A percentile compares a stretch with the other conserved stretches of the same genome.
phyloP scores from a whole-genome alignment of 2,329 filamentous ascomycete genomes.

The Exophiala sp. region DNA sequence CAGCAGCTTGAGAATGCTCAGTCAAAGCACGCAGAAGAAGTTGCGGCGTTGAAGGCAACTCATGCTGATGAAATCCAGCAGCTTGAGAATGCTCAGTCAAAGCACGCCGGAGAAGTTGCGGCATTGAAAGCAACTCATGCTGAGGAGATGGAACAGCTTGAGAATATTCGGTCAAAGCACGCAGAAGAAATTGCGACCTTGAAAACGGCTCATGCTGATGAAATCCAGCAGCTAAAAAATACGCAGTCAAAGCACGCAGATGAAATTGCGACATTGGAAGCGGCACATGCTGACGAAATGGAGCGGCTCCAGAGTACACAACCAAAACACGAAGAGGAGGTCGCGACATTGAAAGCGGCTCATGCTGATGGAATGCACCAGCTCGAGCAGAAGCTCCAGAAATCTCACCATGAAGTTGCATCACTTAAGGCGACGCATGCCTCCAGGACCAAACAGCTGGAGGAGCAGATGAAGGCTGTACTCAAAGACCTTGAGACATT shows the following conservation, averaged over 20 bases:
- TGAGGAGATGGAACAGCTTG: slow-evolving; percentile 29
- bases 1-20: slow-evolving; percentile 1
- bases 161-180: slow-evolving; percentile 6
- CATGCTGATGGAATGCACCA: slow-evolving; percentile 27
- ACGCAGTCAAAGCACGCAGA: slow-evolving; percentile 3
- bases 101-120: slow-evolving; percentile 10
- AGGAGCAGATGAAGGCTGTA: slow-evolving; percentile 21
- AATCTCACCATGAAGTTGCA: slow-evolving; percentile 10
- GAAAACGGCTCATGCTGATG: slow-evolving; percentile 16
- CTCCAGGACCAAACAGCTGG: slow-evolving; percentile 18
- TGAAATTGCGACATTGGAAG: slow-evolving; percentile 23
- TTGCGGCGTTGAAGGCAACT: slow-evolving; percentile 23
- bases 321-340: slow-evolving; percentile 12
- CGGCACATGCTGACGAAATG: slow-evolving; percentile 33
- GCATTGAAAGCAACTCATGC: slow-evolving; percentile 16
- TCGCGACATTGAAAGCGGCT: slow-evolving; percentile 6
- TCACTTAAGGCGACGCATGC: slow-evolving; percentile 17
- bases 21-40: slow-evolving; percentile 8
- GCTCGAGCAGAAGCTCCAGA: slow-evolving; percentile 25
- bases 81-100: slow-evolving; percentile 24
- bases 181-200: slow-evolving; percentile 15
- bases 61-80: slow-evolving; percentile 35
- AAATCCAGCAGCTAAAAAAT: slow-evolving; percentile 17
- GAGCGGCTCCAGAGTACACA: slow-evolving; percentile 30
- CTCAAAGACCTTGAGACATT: slow-evolving; percentile 17